phyloP scores from a whole-genome alignment of 768 basidiomycete species.

The Mycena rosella region DNA sequence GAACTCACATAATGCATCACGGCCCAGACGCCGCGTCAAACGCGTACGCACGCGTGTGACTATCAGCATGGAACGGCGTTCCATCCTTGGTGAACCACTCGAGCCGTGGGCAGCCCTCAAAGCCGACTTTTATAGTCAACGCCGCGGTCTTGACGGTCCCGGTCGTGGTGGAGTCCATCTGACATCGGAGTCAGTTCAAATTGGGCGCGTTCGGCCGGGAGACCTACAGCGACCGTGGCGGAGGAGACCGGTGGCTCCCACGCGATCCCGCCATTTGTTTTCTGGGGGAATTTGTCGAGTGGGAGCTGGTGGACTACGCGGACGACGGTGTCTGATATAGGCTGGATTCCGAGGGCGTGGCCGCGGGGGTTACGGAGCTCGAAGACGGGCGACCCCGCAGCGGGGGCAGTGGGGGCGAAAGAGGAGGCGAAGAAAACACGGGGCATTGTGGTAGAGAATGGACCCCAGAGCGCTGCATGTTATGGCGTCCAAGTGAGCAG shows the following conservation, averaged over 20 bases:
- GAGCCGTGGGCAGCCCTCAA: conserved; percentile 29
- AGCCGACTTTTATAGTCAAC: conserved; percentile 30
- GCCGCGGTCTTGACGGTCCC: conserved; percentile 26
- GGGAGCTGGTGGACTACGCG: conserved; percentile 36
- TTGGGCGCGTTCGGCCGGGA: background rate
- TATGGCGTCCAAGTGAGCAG: too few species aligned
- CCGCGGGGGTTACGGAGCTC: conserved; percentile 32
- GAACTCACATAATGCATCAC: conserved; percentile 33
- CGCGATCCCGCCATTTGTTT: conserved; percentile 26
- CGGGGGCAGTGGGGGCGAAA: conserved; percentile 6
- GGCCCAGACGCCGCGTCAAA: conserved; percentile 35
- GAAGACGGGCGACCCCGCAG: conserved; percentile 11
- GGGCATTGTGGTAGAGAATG: conserved; percentile 21
- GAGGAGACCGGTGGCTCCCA: conserved; percentile 24
- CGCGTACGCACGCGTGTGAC: conserved; percentile 34
- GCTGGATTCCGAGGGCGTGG: conserved; percentile 30
- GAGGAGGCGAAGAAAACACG: conserved; percentile 29
- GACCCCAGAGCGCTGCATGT: too few species aligned
- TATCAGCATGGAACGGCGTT: conserved; percentile 30
- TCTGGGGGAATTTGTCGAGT: conserved; percentile 32
- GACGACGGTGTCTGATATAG: conserved; percentile 33
- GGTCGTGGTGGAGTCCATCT: conserved; percentile 8
- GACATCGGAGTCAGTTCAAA: background rate
- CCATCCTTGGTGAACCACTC: conserved; percentile 36
- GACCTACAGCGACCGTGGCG: conserved; percentile 4